Evolutionary conservation across 305 asterid species (phyloP), one percentile per base, ranked within the genome.

Genomic region (Solanum hybrid): DNA sequence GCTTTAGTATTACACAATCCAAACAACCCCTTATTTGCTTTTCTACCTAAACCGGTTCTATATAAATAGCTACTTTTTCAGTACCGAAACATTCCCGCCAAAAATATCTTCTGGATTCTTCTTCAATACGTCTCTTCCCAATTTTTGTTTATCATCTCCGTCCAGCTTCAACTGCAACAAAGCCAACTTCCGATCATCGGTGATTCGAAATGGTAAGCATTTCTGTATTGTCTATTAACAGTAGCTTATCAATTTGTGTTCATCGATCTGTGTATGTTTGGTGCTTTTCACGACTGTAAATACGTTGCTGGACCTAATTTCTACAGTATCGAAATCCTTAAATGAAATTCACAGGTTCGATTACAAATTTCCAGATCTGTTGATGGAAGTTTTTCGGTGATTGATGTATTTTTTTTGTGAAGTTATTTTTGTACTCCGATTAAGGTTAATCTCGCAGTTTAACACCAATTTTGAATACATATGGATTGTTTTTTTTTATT

Each of bases 131-230:
- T 71, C 7, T 74, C 31, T 73, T 51, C 76, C 11, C 83, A 6
- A 29, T 28, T 74, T 87, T 26, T 2, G 4, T 13, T 80, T 14
- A 16, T 40, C 87, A 40, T 28, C 69, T 40, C 79, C 24, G 37
- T n/a, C 24, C 79, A 87, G 26, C 29, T 87, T 75, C 40, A 67
- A 31, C 46, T 29, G 31, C 34, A 76, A 40, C 33, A 39, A 36
- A 73, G 20, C 8, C 37, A 26, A 82, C 24, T 28, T 0, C 87
- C 8, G 14, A 69, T 69, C 26, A 87, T 13, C 36, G 67, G 28
- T 69, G 35, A 42, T 86, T 88, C 80, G 51, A 90, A 29, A 94
- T 94, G 96, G 96, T 93, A 91, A 73, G 90, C 31, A 81, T 88
- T 83, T 89, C 80, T 75, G 26, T 8, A 10, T 33, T 9, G 16